Evolutionary conservation across 2,329 filamentous ascomycete genomes (phyloP), one percentile per base, ranked within the genome.

Genomic region (Microdochium nivale): DNA sequence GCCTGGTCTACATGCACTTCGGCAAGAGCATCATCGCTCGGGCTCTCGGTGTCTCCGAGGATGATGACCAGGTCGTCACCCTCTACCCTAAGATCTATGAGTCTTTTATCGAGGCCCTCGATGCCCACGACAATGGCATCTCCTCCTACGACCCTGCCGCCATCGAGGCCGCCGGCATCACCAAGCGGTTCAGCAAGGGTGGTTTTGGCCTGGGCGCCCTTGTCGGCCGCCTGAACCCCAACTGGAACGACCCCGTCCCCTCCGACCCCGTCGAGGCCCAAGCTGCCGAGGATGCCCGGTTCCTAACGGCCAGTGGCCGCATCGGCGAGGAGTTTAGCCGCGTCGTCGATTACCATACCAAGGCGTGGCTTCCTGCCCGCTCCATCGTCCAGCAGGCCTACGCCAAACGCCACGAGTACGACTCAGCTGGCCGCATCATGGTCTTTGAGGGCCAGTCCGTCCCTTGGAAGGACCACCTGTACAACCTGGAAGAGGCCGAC

Each of bases 61-160:
- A 85, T 51, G 75, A 79, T 57, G 69, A 81, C 44, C 84, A 90
- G 58, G 85, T 94, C 46, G 76, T 79, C 40, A 70, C 95, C 27
- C 76, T 99, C 51, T 95, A 88, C 76, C 77, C 83, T 63, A 96
- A 96, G 76, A 73, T 99, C 49, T 99, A 99, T 77, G 83, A 86
- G 59, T 87, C 87, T 69, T 96, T 97, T 68, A 79, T 99, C 66
- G 94, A 99, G 76, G 90, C 94, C 2, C 85, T 99, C 52, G 94
- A 99, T 70, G 94, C 91, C 53, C 92, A 99, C 71, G 94, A 99
- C 77, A 99, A 99, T 69, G 94, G 94, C 59, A 87, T 99, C 65
- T 85, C 84, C 25, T 79, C 77, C 53, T 95, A 95, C 71, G 89
- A 96, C 65, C 77, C 87, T 25, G 77, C 78, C 24, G 83, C 76